Conservation (phyloP, 2,329 filamentous ascomycete genomes). For the Grosmannia serpens region DNA sequence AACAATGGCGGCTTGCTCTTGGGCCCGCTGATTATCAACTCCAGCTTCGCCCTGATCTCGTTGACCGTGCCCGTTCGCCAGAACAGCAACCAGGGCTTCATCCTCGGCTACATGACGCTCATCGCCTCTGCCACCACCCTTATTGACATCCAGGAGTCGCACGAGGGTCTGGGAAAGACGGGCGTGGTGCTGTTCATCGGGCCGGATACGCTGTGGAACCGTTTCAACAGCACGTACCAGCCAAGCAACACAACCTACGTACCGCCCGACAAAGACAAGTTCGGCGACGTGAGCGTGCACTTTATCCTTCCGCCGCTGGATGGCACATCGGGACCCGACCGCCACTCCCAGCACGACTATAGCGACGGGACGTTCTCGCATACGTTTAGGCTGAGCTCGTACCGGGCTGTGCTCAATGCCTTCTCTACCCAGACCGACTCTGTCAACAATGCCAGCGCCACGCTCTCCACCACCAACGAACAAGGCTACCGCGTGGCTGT, state of each 20-base stretch:
- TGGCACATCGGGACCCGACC: constrained; percentile 24
- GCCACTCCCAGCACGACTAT: constrained; percentile 35
- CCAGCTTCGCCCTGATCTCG: constrained; percentile 64
- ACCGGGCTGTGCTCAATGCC: constrained; percentile 49
- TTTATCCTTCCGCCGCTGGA: constrained; percentile 48
- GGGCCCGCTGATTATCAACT: constrained; percentile 63
- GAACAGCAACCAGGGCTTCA: constrained; percentile 44
- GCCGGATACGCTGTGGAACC: constrained; percentile 54
- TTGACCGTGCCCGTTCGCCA: constrained; percentile 70
- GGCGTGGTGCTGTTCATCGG: constrained; percentile 63
- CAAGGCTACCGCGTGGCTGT: constrained; percentile 58
- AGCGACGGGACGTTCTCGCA: constrained; percentile 28
- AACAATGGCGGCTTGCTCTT: constrained; percentile 53
- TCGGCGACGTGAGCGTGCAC: constrained; percentile 35
- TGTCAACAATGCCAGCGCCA: constrained; percentile 57
- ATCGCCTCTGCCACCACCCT: constrained; percentile 59
- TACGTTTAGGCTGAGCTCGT: constrained; percentile 49
- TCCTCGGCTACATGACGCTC: constrained; percentile 76
- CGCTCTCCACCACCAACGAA: constrained; percentile 63
- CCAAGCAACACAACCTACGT: constrained; percentile 35
- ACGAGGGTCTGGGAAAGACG: constrained; percentile 58
- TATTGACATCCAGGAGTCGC: constrained; percentile 47
- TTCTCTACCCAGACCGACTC: constrained; percentile 38
- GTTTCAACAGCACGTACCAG: constrained; percentile 35
- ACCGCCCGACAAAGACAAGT: constrained; percentile 22